Base-by-base conservation (phyloP, 1,284 basidiomycete genomes). In the Ganoderma leucocontextum region DNA sequence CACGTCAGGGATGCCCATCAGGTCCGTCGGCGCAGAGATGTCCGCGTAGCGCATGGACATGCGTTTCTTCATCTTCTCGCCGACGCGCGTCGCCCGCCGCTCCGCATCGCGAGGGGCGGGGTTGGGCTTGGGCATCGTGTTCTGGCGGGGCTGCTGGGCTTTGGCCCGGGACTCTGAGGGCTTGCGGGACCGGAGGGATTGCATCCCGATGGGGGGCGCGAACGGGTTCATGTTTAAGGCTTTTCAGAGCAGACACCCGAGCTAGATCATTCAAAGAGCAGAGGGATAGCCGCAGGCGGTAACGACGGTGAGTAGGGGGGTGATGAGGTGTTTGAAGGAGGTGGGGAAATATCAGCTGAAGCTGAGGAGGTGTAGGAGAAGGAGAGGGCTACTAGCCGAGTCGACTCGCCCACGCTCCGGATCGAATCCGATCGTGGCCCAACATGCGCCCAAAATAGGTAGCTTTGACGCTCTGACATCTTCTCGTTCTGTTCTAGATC, bases 41-140 rank as follows among this genome's bases (percentile, higher is more conserved):
- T 94, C 92, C 60, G 92, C 92, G 86, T 95, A 97, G 78, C 95
- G 89, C 87, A 91, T 93, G 19, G 94, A 95, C 89, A 96, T 91
- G 72, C 95, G 91, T 81, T 95, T 94, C 87, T 95, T 95, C 81
- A 97, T 95, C 84, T 94, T 95, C 86, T 96, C 95, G 79, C 95
- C 94, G 66, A 97, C 91, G 66, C 90, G 87, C 67, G 78, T 79
- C 10, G 91, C 91, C 79, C 92, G 93, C 75, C 87, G 84, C 2
- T 80, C 81, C 15, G 62, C 64, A 65, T 73, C 71, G 33, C 71
- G 65, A 6, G 61, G 63, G 22, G 71, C 64, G 12, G 70, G 72
- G 49, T 73, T 73, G 67, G 69, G 61, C 7, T 60, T 42, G 22
- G 69, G 65, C 5, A 69, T 72, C 2, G 70, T 75, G 7, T 68